Evolutionary conservation across 257 asterid species (phyloP).

Genomic region (Plantago major): DNA sequence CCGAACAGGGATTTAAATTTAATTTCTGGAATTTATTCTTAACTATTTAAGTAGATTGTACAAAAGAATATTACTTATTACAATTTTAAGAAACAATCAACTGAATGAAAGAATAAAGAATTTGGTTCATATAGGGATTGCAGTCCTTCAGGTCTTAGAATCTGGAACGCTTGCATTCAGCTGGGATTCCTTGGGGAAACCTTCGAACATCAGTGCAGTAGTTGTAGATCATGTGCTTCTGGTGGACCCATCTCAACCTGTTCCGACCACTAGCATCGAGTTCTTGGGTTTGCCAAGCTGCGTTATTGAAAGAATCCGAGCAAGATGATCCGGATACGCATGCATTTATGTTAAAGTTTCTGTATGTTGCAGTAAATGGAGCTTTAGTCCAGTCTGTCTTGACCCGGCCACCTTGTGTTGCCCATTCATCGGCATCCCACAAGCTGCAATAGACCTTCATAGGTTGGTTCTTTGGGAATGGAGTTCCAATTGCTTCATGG

Average conservation of each 20-base stretch:
- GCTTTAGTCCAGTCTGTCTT: too few species aligned
- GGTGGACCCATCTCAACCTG: conserved; percentile 37
- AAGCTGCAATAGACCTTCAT: conserved; percentile 25
- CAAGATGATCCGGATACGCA: conserved; percentile 17
- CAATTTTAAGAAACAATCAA: too few species aligned
- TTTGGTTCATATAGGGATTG: too few species aligned
- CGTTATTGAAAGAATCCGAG: background rate
- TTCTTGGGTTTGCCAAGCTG: conserved; percentile 33
- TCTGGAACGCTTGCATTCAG: conserved; percentile 38
- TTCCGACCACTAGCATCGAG: conserved; percentile 32
- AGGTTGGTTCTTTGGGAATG: conserved; percentile 28
- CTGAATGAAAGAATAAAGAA: too few species aligned
- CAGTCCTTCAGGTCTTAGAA: conserved; percentile 5
- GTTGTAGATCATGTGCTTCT: conserved; percentile 29
- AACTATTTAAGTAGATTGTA: too few species aligned
- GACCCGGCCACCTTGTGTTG: too few species aligned
- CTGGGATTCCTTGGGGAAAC: conserved; percentile 34
- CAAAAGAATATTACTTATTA: too few species aligned
- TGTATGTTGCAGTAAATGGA: too few species aligned
- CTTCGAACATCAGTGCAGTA: conserved; percentile 32
- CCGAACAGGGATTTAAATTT: too few species aligned
- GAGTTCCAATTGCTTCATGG: conserved; percentile 28
- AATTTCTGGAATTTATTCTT: too few species aligned
- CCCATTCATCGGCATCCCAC: conserved; percentile 38
- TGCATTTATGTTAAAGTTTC: too few species aligned